Conservation (phyloP, 2,329 filamentous ascomycete species). For the Fusarium sp. region DNA sequence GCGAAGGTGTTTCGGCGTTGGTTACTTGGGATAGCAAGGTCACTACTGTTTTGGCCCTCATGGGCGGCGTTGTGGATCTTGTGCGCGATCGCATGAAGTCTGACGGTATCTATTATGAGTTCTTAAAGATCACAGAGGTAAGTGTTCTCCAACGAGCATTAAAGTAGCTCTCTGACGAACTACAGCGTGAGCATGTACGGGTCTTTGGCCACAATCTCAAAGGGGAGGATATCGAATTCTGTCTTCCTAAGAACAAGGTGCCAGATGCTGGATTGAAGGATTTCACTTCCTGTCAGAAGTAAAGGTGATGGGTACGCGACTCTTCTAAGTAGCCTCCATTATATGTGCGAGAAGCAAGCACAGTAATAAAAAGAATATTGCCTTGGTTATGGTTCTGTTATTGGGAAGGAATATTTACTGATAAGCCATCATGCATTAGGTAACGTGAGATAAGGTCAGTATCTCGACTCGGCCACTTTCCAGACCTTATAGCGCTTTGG, state of each 20-base stretch:
- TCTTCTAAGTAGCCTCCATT: too few relatives aligned
- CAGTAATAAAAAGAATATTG: too few relatives aligned
- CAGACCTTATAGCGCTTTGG: too few relatives aligned
- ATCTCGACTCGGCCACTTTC: too few relatives aligned
- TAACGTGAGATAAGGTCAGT: too few relatives aligned
- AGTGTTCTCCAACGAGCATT: background rate
- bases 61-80: slow-evolving; percentile 56
- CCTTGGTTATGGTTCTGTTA: too few relatives aligned
- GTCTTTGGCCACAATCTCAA: slow-evolving; percentile 49
- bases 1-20: slow-evolving; percentile 55
- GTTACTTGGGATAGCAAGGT: slow-evolving; percentile 61
- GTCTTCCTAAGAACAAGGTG: slow-evolving; percentile 46
- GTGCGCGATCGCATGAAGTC: slow-evolving; percentile 56
- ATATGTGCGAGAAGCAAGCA: too few relatives aligned
- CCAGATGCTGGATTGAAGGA: slow-evolving; percentile 48
- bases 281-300: slow-evolving; percentile 37
- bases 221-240: slow-evolving; percentile 50
- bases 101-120: slow-evolving; percentile 57
- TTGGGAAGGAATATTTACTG: too few relatives aligned
- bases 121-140: slow-evolving; percentile 51
- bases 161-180: background rate
- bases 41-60: slow-evolving; percentile 56
- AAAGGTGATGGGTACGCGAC: background rate
- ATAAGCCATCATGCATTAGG: too few relatives aligned
- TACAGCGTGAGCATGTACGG: slow-evolving; percentile 49